Base-by-base conservation (phyloP, 1,139 yeast species). In the Taphrina confusa region DNA sequence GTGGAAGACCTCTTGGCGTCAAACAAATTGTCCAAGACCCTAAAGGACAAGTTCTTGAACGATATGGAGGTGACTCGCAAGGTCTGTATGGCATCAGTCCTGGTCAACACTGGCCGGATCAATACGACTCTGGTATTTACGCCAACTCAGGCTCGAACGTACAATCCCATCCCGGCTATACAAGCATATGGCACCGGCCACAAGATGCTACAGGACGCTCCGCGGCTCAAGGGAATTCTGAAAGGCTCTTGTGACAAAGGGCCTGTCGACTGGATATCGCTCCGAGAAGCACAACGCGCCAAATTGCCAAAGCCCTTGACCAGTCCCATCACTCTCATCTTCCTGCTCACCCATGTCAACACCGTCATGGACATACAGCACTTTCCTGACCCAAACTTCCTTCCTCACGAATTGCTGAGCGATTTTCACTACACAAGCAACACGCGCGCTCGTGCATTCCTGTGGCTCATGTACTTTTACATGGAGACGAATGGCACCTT, bases 151-250 rank as follows among this genome's bases (percentile, higher is more conserved):
- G 77, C 91, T 66, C 78, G 97, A 67, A 91, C 97, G 0, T 92
- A 87, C 70, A 97, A 91, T 72, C 87, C 96, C 12, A 88, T 92
- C 37, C 98, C 98, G 0, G 83, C 91, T 4, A 76, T 92, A 57
- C 97, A 92, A 70, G 82, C 85, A 1, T 82, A 81, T 64, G 60
- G 47, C 12, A 81, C 85, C 11, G 74, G 74, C 51, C 76, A 75
- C 60, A 88, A 87, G 70, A 94, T 90, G 61, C 76, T 92, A 45
- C 97, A 92, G 73, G 98, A 92, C 71, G 94, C 97, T 0, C 97
- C 97, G 4, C 76, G 97, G 61, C 78, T 92, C 65, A 92, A 92
- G 71, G 85, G 95, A 0, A 91, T 92, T 22, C 74, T 92, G 66
- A 91, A 91, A 72, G 94, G 95, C 12, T 79, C 80, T 12, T 82